These are phyloP conservation scores for Aspergillus cristatus DNA, from an alignment of 495 filamentous ascomycete genomes.

Conservation along the genomic window DNA sequence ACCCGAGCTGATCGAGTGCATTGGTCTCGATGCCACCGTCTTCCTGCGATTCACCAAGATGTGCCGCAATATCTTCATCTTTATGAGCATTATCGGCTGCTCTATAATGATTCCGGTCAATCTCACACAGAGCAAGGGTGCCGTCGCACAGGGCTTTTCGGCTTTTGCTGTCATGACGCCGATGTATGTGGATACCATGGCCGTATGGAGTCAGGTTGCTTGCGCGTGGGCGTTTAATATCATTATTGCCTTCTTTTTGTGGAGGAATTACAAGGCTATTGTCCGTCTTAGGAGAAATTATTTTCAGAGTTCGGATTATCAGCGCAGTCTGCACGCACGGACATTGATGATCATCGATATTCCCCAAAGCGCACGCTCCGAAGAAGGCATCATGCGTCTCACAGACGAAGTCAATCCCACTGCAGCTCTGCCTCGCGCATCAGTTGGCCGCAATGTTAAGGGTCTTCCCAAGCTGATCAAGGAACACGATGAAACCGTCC, in stretches of 20 bases:
- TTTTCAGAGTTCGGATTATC: conserved; percentile 82
- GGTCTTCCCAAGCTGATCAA: conserved; percentile 75
- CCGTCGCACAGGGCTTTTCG: conserved; percentile 12
- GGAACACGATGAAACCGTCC: conserved; percentile 72
- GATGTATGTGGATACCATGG: conserved; percentile 31
- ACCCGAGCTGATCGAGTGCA: conserved; percentile 59
- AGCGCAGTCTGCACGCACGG: conserved; percentile 76
- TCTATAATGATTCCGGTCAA: conserved; percentile 79
- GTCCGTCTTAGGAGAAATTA: conserved; percentile 62
- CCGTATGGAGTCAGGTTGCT: conserved; percentile 72
- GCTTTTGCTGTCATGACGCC: conserved; percentile 48
- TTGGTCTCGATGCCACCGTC: conserved; percentile 83
- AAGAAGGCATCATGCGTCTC: conserved; percentile 78
- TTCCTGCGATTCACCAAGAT: conserved; percentile 85
- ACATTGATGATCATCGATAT: conserved; percentile 92
- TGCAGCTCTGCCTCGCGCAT: conserved; percentile 64
- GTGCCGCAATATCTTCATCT: conserved; percentile 82
- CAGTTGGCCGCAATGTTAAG: conserved; percentile 86
- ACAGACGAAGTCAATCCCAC: conserved; percentile 67
- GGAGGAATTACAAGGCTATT: conserved; percentile 79
- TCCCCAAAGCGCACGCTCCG: conserved; percentile 58
- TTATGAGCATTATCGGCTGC: conserved; percentile 65
- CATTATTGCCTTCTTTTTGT: conserved; percentile 71
- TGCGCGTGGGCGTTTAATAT: conserved; percentile 72
- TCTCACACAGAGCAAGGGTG: conserved; percentile 40